Base-by-base conservation (phyloP, 106 monocot species). In the Dioscorea alata region DNA sequence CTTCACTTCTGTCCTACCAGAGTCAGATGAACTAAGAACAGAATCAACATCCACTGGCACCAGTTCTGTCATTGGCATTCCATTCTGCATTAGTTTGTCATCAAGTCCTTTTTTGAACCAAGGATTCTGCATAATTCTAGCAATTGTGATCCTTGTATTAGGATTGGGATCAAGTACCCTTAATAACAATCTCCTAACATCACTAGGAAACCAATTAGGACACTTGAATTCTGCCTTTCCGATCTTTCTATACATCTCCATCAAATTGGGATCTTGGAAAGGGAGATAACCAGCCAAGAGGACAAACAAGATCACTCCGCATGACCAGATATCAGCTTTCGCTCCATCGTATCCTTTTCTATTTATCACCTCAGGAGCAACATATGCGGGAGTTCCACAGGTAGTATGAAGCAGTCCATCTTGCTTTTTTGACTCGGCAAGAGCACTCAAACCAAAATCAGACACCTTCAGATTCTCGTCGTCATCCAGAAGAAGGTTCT, bases 281-380 rank as follows among this genome's bases (percentile, higher is more conserved):
- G 82, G 82, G n/a, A 82, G 70, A 60, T 52, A 82, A 25, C 82
- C 82, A 17, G 82, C 77, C 58, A 82, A 54, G n/a, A 82, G 69
- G 31, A 82, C 82, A 69, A 74, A 82, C 9, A 82, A 58, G 31
- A 82, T 70, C 66, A 82, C 82, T 16, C 82, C 82, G 31, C 77
- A 82, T 42, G 82, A 77, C 82, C 82, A 83, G 19, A 78, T 74
- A 54, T 83, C 83, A 49, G 83, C 83, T 71, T 83, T 83, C 13
- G 70, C 83, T 31, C 83, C 83, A 54, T 78, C 78, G 57, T 83
- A 83, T 34, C 83, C 83, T 33, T 74, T 83, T 67, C 78, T 74
- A 21, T 54, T 78, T 33, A 82, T 82, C 21, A 82, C 77, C 60
- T 82, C 82, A 14, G 82, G 82, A 49, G 82, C 77, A 68, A 82